These are phyloP conservation scores for Huntiella bhutanensis DNA, from an alignment of 2,329 filamentous ascomycete genomes.

Conservation along the genomic window DNA sequence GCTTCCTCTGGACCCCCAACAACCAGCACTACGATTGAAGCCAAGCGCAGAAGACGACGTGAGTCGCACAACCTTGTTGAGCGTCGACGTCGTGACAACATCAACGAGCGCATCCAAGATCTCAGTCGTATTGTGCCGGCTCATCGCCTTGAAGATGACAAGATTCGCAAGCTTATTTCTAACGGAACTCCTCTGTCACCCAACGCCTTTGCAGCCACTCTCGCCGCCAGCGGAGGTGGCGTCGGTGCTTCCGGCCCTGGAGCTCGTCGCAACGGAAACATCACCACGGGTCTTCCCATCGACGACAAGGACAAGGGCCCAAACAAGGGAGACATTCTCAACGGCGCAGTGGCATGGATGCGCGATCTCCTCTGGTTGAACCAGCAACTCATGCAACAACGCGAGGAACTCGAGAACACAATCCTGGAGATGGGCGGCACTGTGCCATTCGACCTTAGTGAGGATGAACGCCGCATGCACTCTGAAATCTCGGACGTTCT, in stretches of 20 bases:
- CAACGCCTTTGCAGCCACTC: slow-evolving; percentile 70
- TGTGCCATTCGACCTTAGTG: slow-evolving; percentile 65
- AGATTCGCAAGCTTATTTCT: slow-evolving; percentile 83
- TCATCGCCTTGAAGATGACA: slow-evolving; percentile 90
- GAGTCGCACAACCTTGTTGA: slow-evolving; percentile 96
- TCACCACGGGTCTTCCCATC: slow-evolving; percentile 77
- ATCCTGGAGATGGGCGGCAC: slow-evolving; percentile 54
- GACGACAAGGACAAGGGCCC: slow-evolving; percentile 98
- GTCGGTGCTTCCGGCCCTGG: slow-evolving; percentile 71
- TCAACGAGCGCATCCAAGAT: slow-evolving; percentile 96
- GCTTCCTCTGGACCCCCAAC: neutral
- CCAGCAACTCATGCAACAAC: slow-evolving; percentile 73
- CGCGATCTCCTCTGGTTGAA: slow-evolving; percentile 97
- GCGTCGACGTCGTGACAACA: slow-evolving; percentile 85
- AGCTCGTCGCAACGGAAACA: slow-evolving; percentile 63
- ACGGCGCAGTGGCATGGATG: slow-evolving; percentile 92
- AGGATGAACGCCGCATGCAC: slow-evolving; percentile 91
- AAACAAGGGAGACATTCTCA: slow-evolving; percentile 96
- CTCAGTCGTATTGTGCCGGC: slow-evolving; percentile 80
- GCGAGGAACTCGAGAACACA: slow-evolving; percentile 65
- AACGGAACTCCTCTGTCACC: slow-evolving; percentile 83
- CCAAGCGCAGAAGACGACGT: slow-evolving; percentile 68
- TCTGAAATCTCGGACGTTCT: slow-evolving; percentile 44
- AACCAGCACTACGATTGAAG: neutral
- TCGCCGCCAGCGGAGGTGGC: slow-evolving; percentile 64